phyloP scores from a whole-genome alignment of 2,329 filamentous ascomycete species.

The Xylariaceae sp. region DNA sequence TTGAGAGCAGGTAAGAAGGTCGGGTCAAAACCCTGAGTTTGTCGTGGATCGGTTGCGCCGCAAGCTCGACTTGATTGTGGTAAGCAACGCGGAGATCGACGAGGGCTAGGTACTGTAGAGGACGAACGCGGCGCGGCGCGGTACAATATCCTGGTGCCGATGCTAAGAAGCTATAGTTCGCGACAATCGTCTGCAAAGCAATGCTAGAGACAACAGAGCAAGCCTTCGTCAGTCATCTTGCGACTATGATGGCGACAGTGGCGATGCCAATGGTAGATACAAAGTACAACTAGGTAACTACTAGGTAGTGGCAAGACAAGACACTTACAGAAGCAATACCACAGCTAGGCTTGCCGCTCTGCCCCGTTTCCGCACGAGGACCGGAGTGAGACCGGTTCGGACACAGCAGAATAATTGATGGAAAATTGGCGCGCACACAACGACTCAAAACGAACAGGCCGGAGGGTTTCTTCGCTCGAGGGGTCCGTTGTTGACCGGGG shows the following conservation, averaged over 20 bases:
- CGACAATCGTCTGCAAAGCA: slow-evolving; percentile 13
- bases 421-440: neutral
- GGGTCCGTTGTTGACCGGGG: neutral
- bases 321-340: slow-evolving; percentile 12
- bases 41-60: slow-evolving; percentile 3
- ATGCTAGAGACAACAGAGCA: slow-evolving; percentile 16
- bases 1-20: slow-evolving; percentile 17
- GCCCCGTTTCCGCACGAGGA: neutral
- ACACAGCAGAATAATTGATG: neutral
- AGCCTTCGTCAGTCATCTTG: slow-evolving; percentile 20
- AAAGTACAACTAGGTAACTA: slow-evolving; percentile 1
- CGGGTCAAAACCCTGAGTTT: slow-evolving; percentile 5
- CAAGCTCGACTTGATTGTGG: slow-evolving; percentile 1
- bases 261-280: neutral
- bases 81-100: slow-evolving; percentile 2
- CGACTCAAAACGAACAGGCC: neutral
- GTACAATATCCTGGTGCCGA: slow-evolving; percentile 5
- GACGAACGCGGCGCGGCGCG: slow-evolving; percentile 10
- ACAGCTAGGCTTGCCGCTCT: neutral
- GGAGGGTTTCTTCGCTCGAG: neutral
- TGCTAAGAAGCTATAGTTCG: slow-evolving; percentile 13
- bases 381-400: neutral
- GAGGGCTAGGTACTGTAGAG: slow-evolving; percentile 15
- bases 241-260: slow-evolving; percentile 7
- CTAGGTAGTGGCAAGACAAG: neutral